A percentile compares a stretch with the other conserved stretches of the same genome.
Evolutionary conservation across 805 yeast species (phyloP).

Genomic region (Nematodospora valgi): DNA sequence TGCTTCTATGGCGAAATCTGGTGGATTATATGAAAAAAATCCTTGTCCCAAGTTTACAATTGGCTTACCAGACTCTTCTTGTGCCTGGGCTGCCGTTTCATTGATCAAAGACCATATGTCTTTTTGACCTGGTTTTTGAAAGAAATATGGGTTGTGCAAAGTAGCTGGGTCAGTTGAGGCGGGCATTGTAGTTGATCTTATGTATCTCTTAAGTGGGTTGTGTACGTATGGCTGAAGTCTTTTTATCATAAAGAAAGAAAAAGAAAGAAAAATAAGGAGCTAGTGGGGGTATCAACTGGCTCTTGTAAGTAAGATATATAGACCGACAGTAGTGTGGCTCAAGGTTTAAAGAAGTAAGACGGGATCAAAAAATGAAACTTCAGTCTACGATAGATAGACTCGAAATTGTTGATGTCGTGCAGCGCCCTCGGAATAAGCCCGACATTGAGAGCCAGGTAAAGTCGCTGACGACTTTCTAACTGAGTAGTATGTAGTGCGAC

Average conservation of each 20-base stretch:
- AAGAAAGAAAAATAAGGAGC: no score
- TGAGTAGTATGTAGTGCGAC: no score
- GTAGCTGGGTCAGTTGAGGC: conserved; percentile 11
- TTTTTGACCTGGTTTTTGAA: conserved; percentile 57
- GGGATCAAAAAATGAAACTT: no score
- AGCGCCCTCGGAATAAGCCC: no score
- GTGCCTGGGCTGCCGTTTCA: conserved; percentile 89
- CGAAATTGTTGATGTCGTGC: no score
- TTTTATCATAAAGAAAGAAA: conserved; percentile 2
- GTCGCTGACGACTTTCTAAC: no score
- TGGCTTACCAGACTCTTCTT: conserved; percentile 64
- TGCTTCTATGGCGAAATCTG: conserved; percentile 84
- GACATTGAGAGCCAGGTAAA: no score
- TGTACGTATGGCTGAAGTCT: background rate
- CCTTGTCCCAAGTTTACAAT: conserved; percentile 94
- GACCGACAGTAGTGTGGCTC: no score
- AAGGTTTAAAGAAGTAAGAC: no score
- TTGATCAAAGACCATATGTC: conserved; percentile 96
- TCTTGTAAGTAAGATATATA: no score
- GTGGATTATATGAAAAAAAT: conserved; percentile 94
- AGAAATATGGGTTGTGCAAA: conserved; percentile 62
- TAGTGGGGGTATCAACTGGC: no score
- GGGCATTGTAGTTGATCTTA: background rate
- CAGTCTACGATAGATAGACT: no score
- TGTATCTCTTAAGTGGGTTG: background rate